phyloP scores from a whole-genome alignment of 202 grass and related monocot genomes.

The Elaeis oleifera region DNA sequence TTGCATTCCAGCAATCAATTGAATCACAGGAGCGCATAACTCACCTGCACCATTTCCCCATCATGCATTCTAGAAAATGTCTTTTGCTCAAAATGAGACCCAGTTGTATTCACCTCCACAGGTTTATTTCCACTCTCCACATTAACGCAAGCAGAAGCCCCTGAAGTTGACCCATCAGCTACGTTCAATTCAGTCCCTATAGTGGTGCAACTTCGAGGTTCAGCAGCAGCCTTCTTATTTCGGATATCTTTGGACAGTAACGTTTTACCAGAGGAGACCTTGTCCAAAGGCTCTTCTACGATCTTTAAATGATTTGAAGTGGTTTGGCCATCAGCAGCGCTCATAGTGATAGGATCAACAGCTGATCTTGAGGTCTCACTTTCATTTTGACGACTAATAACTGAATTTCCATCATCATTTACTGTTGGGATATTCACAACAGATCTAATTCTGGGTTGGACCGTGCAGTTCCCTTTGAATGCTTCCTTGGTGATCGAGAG shows the following conservation, averaged over 20 bases:
- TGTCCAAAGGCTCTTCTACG: constrained; percentile 10
- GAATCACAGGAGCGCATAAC: constrained; percentile 12
- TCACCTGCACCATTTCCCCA: constrained; percentile 75
- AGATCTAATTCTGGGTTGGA: constrained; percentile 51
- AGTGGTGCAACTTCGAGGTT: neutral
- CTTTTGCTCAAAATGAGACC: constrained; percentile 70
- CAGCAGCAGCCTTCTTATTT: constrained; percentile 1
- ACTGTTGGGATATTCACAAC: constrained; percentile 53
- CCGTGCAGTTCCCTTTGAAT: constrained; percentile 19
- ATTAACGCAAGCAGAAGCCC: constrained; percentile 2
- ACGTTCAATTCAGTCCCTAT: neutral
- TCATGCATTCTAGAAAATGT: constrained; percentile 92
- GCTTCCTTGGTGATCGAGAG: constrained; percentile 30
- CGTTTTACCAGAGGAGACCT: constrained; percentile 8
- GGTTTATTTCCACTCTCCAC: constrained; percentile 22
- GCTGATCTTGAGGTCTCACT: constrained; percentile 12
- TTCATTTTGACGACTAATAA: constrained; percentile 2
- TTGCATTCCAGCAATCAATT: constrained; percentile 7
- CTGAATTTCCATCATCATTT: constrained; percentile 28
- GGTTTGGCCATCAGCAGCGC: neutral
- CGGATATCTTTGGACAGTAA: neutral
- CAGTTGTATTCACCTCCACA: constrained; percentile 26
- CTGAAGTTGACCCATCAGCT: neutral
- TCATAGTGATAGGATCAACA: neutral
- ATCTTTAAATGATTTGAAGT: neutral